These are phyloP conservation scores for Microbotryomycetes sp. DNA, from an alignment of 1,284 basidiomycete genomes.

Conservation along the genomic window DNA sequence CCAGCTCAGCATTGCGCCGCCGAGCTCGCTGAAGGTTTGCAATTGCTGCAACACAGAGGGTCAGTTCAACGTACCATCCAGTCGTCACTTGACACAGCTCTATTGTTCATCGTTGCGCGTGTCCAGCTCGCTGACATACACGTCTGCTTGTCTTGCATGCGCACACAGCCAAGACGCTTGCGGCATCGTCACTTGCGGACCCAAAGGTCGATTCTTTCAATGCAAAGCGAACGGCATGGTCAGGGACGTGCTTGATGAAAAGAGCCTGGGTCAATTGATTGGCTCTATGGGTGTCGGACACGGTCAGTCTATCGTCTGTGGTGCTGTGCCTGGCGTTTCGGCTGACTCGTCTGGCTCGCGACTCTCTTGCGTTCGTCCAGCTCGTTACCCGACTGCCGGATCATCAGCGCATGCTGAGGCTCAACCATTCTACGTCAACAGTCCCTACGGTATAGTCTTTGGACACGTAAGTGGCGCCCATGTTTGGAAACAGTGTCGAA, in stretches of 20 bases:
- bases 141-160: slow-evolving; percentile 18
- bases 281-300: slow-evolving; percentile 98
- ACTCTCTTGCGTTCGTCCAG: slow-evolving; percentile 46
- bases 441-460: slow-evolving; percentile 95
- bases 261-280: slow-evolving; percentile 66
- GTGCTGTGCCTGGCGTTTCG: slow-evolving; percentile 22
- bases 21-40: slow-evolving; percentile 64
- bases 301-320: slow-evolving; percentile 53
- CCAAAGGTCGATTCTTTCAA: slow-evolving; percentile 91
- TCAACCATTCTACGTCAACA: slow-evolving; percentile 99
- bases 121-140: neutral
- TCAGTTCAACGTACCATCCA: neutral
- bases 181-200: slow-evolving; percentile 93
- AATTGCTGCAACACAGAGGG: slow-evolving; percentile 77
- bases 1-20: slow-evolving; percentile 29
- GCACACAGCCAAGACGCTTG: slow-evolving; percentile 85
- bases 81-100: neutral
- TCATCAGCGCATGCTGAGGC: slow-evolving; percentile 97
- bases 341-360: neutral
- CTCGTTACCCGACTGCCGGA: slow-evolving; percentile 95
- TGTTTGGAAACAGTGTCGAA: no score
- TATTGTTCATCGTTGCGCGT: slow-evolving; percentile 6
- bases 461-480: slow-evolving; percentile 90
- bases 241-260: slow-evolving; percentile 87
- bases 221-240: slow-evolving; percentile 99